Evolutionary conservation across 2,329 filamentous ascomycete species (phyloP), one percentile per base, ranked within the genome.

Genomic region (Ceratocystis albifundus): DNA sequence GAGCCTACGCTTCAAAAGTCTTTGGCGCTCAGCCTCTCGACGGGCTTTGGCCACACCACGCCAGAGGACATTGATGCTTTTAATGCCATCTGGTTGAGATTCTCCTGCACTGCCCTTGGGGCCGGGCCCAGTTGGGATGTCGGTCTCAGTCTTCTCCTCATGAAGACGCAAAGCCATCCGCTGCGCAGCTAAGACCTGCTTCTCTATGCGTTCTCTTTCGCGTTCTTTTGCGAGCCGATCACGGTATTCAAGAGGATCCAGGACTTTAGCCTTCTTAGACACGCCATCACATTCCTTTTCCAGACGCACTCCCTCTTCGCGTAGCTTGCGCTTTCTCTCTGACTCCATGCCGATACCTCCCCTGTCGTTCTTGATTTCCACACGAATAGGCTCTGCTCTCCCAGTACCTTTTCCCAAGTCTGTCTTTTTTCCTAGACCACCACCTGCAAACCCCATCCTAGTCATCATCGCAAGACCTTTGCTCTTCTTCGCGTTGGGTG

Each of bases 381-480:
- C 79, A 44, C 83, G 80, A 67, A 99, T 84, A 0, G 94, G 94
- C 74, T 95, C 89, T 2, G 53, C 44, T 20, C 30, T 25, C 5
- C 64, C 64, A 6, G 41, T 63, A 30, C 65, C 41, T 32, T 76
- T n/a, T 80, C 78, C 70, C 82, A 20, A 50, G 17, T 67, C 36
- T n/a, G 30, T 84, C 69, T 74, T 74, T 66, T 75, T 77, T 1
- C 94, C 94, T 2, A 97, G 78, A 0, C 85, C 82, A 45, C 84
- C 85, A 28, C 92, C 91, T 67, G 85, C 87, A 77, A 95, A 99
- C 0, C 94, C 94, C 81, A 99, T 89, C 75, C 90, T 93, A 25
- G 90, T 88, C 92, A 99, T 96, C 90, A 99, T 96, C 70, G 89
- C 85, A 69, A 95, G 84, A 1, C 93, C 94, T 74, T 96, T 97